Evolutionary conservation across 1,284 basidiomycete genomes (phyloP).

Genomic region (Microstroma glucosiphilum): DNA sequence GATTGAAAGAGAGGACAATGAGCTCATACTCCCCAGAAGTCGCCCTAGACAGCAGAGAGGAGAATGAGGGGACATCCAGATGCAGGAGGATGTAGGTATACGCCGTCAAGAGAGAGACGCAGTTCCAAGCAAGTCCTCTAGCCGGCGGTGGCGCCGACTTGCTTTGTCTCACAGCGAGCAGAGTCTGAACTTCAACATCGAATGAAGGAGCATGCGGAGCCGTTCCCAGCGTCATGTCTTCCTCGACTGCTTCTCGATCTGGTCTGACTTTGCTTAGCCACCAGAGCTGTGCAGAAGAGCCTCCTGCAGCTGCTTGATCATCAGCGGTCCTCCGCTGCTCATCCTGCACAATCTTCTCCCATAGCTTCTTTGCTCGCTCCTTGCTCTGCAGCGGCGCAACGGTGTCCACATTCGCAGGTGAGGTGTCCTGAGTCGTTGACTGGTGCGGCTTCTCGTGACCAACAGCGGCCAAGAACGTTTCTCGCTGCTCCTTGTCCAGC

Average conservation of each 20-base stretch:
- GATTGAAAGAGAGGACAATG: no score
- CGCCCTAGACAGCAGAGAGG: background rate
- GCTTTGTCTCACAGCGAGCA: background rate
- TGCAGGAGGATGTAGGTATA: background rate
- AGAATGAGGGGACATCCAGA: background rate
- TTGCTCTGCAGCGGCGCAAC: background rate
- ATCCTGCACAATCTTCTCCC: slow-evolving; percentile 2
- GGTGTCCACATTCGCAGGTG: no score
- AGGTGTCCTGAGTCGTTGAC: no score
- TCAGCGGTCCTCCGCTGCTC: background rate
- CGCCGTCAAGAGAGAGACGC: background rate
- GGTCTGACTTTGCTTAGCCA: background rate
- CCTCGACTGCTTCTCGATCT: no score
- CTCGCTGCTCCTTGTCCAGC: slow-evolving; percentile 1
- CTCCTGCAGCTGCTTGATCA: background rate
- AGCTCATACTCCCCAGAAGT: background rate
- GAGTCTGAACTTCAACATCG: background rate
- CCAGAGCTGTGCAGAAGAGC: background rate
- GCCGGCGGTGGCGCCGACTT: no score
- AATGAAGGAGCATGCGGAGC: background rate
- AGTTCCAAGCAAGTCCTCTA: background rate
- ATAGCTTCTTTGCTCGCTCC: slow-evolving; percentile 4
- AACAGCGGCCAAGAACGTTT: background rate
- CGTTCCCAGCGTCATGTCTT: no score
- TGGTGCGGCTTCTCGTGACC: background rate